Percentiles rank a stretch among this genome's conserved stretches.
Conservation (phyloP, 2,329 filamentous ascomycete genomes). For the Rutstroemia sydowiana region DNA sequence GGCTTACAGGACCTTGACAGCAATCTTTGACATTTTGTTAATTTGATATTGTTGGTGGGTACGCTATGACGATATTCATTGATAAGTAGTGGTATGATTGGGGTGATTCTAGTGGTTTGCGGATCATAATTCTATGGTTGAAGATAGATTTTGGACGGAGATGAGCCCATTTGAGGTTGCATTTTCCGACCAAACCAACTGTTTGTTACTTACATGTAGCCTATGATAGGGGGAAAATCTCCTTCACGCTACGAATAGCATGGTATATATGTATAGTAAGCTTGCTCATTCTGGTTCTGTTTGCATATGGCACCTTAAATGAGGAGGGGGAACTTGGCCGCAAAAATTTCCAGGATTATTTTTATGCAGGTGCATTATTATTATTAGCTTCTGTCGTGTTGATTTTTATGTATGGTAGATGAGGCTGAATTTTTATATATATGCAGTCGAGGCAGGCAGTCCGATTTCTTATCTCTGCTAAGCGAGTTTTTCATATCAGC, state of each 20-base stretch:
- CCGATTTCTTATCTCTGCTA: too few species aligned
- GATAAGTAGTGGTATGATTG: too few species aligned
- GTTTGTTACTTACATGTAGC: background rate
- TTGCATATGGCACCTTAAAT: background rate
- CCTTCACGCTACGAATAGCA: background rate
- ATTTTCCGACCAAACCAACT: background rate
- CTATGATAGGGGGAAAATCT: constrained; percentile 1
- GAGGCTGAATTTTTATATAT: background rate
- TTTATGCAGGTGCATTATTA: background rate
- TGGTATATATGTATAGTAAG: background rate
- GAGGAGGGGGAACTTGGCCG: background rate
- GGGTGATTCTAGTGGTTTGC: constrained; percentile 1
- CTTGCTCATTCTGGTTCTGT: constrained; percentile 1
- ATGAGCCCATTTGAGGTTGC: background rate
- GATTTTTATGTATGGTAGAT: background rate
- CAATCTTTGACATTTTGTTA: background rate
- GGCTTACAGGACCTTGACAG: too few species aligned
- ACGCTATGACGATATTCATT: constrained; percentile 3
- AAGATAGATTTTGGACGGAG: background rate
- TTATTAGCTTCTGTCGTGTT: background rate
- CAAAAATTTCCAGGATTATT: background rate
- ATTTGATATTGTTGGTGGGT: background rate
- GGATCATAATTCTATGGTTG: background rate
- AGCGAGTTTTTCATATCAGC: too few species aligned
- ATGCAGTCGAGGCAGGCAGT: too few species aligned